Conservation (phyloP, 768 basidiomycete genomes). For the Pisolithus tinctorius region DNA sequence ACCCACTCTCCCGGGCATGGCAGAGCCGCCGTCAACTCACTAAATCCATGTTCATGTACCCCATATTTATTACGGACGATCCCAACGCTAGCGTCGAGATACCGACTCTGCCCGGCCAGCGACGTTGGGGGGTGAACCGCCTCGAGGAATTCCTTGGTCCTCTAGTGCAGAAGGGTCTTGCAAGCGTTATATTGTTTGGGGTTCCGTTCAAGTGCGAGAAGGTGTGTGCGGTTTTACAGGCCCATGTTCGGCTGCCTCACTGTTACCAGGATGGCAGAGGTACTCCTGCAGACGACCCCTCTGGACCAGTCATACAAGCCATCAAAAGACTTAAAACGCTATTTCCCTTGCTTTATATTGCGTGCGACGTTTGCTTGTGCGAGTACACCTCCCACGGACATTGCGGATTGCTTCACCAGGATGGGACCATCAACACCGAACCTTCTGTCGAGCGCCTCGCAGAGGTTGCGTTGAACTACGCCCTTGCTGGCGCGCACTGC, state of each 20-base stretch:
- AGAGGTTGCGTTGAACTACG: conserved; percentile 88
- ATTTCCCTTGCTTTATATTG: conserved; percentile 84
- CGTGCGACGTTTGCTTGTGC: conserved; percentile 96
- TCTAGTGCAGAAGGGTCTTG: conserved; percentile 82
- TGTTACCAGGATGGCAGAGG: conserved; percentile 67
- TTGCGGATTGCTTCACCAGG: conserved; percentile 73
- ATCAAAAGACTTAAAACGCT: conserved; percentile 68
- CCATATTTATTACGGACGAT: conserved; percentile 96
- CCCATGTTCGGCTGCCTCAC: not conserved
- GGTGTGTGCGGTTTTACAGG: conserved; percentile 32
- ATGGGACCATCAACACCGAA: conserved; percentile 70
- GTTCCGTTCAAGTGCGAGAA: conserved; percentile 79
- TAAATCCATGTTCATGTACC: conserved; percentile 97
- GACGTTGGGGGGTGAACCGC: conserved; percentile 91
- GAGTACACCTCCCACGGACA: conserved; percentile 99
- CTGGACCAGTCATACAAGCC: conserved; percentile 92
- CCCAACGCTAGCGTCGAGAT: conserved; percentile 79
- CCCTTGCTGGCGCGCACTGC: conserved; percentile 92
- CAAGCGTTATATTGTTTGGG: conserved; percentile 91
- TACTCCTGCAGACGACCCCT: conserved; percentile 81
- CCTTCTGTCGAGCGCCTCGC: conserved; percentile 86
- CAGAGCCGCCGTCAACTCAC: conserved; percentile 75
- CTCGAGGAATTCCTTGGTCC: conserved; percentile 84
- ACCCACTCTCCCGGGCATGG: conserved; percentile 84
- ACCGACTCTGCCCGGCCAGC: conserved; percentile 73